Conservation (phyloP, 1,139 yeast species). For the Debaryomycetaceae sp. region DNA sequence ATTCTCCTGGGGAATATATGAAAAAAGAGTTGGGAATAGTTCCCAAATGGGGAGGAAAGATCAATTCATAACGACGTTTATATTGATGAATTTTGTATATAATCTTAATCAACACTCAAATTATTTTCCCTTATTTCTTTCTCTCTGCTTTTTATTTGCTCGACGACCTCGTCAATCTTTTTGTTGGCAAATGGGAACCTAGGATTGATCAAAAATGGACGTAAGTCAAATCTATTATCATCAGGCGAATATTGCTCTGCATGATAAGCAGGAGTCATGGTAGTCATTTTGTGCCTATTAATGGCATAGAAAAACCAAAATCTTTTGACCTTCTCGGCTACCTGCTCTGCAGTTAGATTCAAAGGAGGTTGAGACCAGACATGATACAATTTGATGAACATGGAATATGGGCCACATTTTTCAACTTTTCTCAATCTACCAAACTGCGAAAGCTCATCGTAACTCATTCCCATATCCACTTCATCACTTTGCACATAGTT, state of each 20-base stretch:
- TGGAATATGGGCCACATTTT: slow-evolving; percentile 93
- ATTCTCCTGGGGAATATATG: slow-evolving; percentile 34
- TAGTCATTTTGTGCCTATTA: slow-evolving; percentile 95
- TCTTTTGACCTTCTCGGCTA: slow-evolving; percentile 87
- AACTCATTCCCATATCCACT: slow-evolving; percentile 97
- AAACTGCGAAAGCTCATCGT: slow-evolving; percentile 85
- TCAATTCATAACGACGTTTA: slow-evolving; percentile 8
- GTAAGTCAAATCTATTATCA: slow-evolving; percentile 89
- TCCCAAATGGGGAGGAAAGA: slow-evolving; percentile 54
- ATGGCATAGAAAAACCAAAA: slow-evolving; percentile 93
- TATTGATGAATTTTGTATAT: background rate
- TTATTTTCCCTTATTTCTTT: slow-evolving; percentile 21
- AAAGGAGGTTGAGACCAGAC: slow-evolving; percentile 79
- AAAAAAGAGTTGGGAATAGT: slow-evolving; percentile 37
- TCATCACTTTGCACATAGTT: slow-evolving; percentile 94
- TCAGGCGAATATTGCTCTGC: slow-evolving; percentile 98
- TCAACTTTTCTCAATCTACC: slow-evolving; percentile 91
- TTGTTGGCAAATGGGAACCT: slow-evolving; percentile 85
- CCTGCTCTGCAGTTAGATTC: slow-evolving; percentile 71
- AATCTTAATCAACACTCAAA: slow-evolving; percentile 25
- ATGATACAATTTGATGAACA: slow-evolving; percentile 86
- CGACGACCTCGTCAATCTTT: slow-evolving; percentile 78
- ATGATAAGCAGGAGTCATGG: slow-evolving; percentile 93
- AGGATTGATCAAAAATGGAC: slow-evolving; percentile 94
- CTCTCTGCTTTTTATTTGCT: slow-evolving; percentile 41